Evolutionary conservation across 805 yeast genomes (phyloP).

Genomic region (Candida hispaniensis): DNA sequence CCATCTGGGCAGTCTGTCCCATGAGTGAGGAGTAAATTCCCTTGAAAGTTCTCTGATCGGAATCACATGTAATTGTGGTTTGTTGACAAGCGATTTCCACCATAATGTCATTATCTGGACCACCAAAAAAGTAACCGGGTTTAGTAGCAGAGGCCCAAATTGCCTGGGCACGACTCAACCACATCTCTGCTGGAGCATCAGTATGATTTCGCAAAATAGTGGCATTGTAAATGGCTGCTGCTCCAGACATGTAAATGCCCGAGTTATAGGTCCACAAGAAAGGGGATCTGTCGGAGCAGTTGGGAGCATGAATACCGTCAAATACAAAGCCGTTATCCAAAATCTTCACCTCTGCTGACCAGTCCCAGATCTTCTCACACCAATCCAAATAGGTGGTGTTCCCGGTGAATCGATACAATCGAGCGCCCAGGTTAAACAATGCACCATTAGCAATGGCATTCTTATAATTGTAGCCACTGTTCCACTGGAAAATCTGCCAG

Average conservation of each 20-base stretch:
- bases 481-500: slow-evolving; percentile 96
- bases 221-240: slow-evolving; percentile 67
- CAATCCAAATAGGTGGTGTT: slow-evolving; percentile 65
- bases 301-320: slow-evolving; percentile 36
- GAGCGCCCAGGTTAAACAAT: slow-evolving; percentile 74
- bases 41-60: slow-evolving; percentile 87
- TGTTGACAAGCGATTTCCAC: slow-evolving; percentile 81
- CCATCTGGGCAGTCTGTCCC: slow-evolving; percentile 62
- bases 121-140: slow-evolving; percentile 14
- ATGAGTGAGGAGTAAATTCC: slow-evolving; percentile 69
- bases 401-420: slow-evolving; percentile 72
- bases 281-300: slow-evolving; percentile 50
- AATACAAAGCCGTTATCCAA: slow-evolving; percentile 35
- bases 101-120: slow-evolving; percentile 38
- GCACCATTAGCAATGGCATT: slow-evolving; percentile 88
- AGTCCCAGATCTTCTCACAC: slow-evolving; percentile 67
- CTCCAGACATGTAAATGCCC: slow-evolving; percentile 67
- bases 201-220: slow-evolving; percentile 41
- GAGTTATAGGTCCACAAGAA: slow-evolving; percentile 82
- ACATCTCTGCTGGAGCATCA: slow-evolving; percentile 27
- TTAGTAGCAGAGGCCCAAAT: slow-evolving; percentile 40
- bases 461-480: slow-evolving; percentile 86
- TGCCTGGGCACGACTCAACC: slow-evolving; percentile 53
- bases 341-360: slow-evolving; percentile 56
- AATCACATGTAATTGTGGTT: slow-evolving; percentile 48